phyloP scores from a whole-genome alignment of 306 rosid genomes.

The Trifolium repens region DNA sequence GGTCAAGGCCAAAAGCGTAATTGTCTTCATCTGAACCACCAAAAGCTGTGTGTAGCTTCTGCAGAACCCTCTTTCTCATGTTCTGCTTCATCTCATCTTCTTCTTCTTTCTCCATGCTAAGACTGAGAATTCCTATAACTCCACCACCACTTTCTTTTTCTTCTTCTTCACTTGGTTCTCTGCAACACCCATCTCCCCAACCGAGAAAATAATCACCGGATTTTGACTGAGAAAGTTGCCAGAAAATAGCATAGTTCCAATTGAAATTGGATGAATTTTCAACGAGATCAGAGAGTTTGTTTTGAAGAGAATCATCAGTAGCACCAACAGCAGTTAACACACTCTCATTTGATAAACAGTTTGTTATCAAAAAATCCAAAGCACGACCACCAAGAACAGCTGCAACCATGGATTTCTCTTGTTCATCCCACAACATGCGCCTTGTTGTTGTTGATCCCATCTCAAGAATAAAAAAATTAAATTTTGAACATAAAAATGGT shows the following conservation, averaged over 20 bases:
- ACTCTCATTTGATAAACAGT: conserved; percentile 66
- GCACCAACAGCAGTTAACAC: conserved; percentile 66
- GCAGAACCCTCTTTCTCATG: conserved; percentile 81
- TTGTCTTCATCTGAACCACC: conserved; percentile 89
- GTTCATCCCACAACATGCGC: conserved; percentile 56
- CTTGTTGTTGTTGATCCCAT: conserved; percentile 74
- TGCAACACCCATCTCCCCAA: conserved; percentile 96
- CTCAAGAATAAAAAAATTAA: background rate
- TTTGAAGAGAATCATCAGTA: conserved; percentile 64
- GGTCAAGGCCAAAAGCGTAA: conserved; percentile 76
- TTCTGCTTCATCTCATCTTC: conserved; percentile 59
- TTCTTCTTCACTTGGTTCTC: conserved; percentile 84
- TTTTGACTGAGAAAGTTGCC: conserved; percentile 86
- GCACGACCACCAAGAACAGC: conserved; percentile 76
- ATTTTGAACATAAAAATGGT: background rate
- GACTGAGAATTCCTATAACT: conserved; percentile 43
- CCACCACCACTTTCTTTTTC: conserved; percentile 41
- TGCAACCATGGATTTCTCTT: conserved; percentile 69
- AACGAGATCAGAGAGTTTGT: conserved; percentile 88
- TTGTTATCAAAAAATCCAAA: conserved; percentile 63
- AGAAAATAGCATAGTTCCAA: conserved; percentile 95
- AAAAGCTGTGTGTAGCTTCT: conserved; percentile 75
- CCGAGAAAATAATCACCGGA: conserved; percentile 81
- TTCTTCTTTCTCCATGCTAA: conserved; percentile 57
- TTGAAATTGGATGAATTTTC: conserved; percentile 78